Evolutionary conservation across 345 rosid species (phyloP), one percentile per base, ranked within the genome.

Genomic region (Hirschfeldia incana): DNA sequence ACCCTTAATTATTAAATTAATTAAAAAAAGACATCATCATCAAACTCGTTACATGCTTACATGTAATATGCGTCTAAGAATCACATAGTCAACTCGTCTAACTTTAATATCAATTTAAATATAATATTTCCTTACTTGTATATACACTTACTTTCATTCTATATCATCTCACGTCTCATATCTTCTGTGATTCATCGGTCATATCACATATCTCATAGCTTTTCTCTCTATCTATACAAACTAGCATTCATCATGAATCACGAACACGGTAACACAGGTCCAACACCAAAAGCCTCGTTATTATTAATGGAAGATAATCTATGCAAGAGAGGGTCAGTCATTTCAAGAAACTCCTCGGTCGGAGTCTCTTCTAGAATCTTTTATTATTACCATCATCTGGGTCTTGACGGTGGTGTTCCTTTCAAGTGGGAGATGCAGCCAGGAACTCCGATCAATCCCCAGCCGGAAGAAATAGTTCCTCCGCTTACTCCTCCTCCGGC

Each of bases 401-500:
- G 67, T 57, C 26, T 26, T 26, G 66, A 86, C 0, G 85, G 78
- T 9, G 83, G 86, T 6, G 86, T 91, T 27, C 96, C 96, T 2
- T 91, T 89, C 39, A 46, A 82, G 4, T 91, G 93, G 96, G 96
- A 91, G 78, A 83, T 69, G 86, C 85, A 83, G 16, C 96, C 92
- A 0, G 93, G 93, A 58, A 87, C 67, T 3, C 84, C 91, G 10
- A 88, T 84, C 36, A 33, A 80, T n/a, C 84, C 84, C 1, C 84
- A 78, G 3, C 72, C 72, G 26, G 73, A 76, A 44, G 87, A 81
- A 0, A 68, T 34, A 1, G 15, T 84, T 6, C 87, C 82, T 4
- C 92, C 89, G 0, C 79, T 86, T 4, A 80, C 84, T 72, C 97
- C 94, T 12, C 97, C 97, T 1, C 98, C 97, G 0, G 95, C 97